phyloP scores from a whole-genome alignment of 1,284 basidiomycete species.

The Austroboletus novae-zelandiae region DNA sequence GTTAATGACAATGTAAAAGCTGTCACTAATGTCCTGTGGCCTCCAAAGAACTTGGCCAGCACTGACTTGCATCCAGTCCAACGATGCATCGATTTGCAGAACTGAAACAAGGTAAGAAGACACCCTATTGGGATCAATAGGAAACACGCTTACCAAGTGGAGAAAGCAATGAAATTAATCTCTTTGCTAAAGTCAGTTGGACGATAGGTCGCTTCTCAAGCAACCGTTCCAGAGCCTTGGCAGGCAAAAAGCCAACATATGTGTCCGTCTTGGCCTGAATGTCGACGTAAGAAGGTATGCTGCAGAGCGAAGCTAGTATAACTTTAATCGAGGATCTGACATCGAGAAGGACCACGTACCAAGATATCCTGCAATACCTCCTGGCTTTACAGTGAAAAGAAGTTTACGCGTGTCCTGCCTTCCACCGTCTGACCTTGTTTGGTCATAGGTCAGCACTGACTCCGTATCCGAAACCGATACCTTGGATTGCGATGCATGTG shows the following conservation, averaged over 20 bases:
- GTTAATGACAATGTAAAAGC: constrained; percentile 98
- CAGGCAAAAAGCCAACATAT: constrained; percentile 93
- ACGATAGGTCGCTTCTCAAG: constrained; percentile 95
- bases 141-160: constrained; percentile 65
- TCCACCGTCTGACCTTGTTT: constrained; percentile 12
- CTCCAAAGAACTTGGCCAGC: constrained; percentile 94
- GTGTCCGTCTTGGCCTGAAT: constrained; percentile 96
- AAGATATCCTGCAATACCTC: constrained; percentile 98
- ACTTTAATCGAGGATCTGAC: constrained; percentile 2
- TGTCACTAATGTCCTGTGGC: constrained; percentile 86
- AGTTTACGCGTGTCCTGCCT: constrained; percentile 48
- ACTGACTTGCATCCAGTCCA: constrained; percentile 98
- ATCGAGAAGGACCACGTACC: constrained; percentile 42
- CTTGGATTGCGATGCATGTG: constrained; percentile 24
- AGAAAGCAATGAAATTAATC: constrained; percentile 90
- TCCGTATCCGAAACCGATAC: constrained; percentile 24
- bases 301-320: constrained; percentile 77
- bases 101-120: constrained; percentile 47
- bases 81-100: constrained; percentile 93
- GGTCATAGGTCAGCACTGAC: constrained; percentile 19
- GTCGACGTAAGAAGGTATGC: constrained; percentile 92
- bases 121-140: not conserved
- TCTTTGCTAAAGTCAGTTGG: constrained; percentile 93
- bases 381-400: constrained; percentile 94
- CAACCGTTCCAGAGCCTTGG: constrained; percentile 84